Percentiles rank a stretch among this genome's conserved stretches.
Conservation (phyloP, 2,329 filamentous ascomycete species). For the Alternaria ethzedia region DNA sequence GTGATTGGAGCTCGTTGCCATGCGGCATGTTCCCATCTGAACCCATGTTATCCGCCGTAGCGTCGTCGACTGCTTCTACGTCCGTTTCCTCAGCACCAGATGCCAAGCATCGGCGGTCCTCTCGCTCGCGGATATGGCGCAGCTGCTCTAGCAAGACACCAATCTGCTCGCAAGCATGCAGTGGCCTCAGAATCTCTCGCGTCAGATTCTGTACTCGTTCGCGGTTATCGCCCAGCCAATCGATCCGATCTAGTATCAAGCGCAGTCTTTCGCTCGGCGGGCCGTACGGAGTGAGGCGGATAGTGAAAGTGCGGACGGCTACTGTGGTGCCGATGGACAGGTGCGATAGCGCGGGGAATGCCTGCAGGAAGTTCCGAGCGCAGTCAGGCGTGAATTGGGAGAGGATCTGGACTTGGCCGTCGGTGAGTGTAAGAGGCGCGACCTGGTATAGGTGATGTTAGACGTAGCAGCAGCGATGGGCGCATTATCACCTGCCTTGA, state of each 20-base stretch:
- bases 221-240: constrained; percentile 14
- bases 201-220: neutral
- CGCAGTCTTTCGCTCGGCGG: constrained; percentile 24
- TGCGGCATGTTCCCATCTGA: neutral
- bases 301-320: constrained; percentile 28
- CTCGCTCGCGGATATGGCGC: constrained; percentile 11
- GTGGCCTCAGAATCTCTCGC: neutral
- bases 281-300: constrained; percentile 38
- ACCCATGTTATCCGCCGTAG: constrained; percentile 10
- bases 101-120: constrained; percentile 28
- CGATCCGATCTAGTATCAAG: constrained; percentile 29
- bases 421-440: constrained; percentile 33
- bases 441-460: constrained; percentile 13
- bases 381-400: constrained; percentile 23
- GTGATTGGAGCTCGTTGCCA: constrained; percentile 16
- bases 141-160: constrained; percentile 12
- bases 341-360: neutral
- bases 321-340: constrained; percentile 15
- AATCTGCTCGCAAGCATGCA: constrained; percentile 14
- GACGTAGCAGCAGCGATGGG: neutral
- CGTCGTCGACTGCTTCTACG: constrained; percentile 10
- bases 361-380: constrained; percentile 10
- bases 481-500: constrained; percentile 24
- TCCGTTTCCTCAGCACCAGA: neutral
- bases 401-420: constrained; percentile 30